Base-by-base conservation (phyloP, 208 protist species). In the Acanthamoeba divionensis region DNA sequence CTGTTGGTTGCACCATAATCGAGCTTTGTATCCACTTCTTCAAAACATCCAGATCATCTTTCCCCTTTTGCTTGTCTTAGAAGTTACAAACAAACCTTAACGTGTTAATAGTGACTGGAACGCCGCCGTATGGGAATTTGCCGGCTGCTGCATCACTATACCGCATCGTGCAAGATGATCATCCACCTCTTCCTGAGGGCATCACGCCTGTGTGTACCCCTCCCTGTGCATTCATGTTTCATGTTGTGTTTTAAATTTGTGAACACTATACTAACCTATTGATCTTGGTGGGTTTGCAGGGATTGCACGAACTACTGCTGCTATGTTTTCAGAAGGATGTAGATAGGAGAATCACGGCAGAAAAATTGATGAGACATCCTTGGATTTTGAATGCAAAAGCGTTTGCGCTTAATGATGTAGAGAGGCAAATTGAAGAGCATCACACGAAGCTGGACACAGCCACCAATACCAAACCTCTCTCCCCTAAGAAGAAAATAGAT, bases 51-150 rank as follows among this genome's bases (percentile, higher is more conserved):
- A 79, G 12, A 79, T 79, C 9, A 44, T 79, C n/a, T n/a, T n/a
- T n/a, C n/a, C n/a, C n/a, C n/a, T n/a, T n/a, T n/a, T n/a, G n/a
- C n/a, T n/a, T n/a, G n/a, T n/a, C n/a, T n/a, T n/a, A n/a, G n/a
- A n/a, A n/a, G n/a, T n/a, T n/a, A n/a, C n/a, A n/a, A n/a, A n/a
- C n/a, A n/a, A n/a, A n/a, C n/a, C 88, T 98, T 15, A 60, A 97
- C 2, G 95, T 90, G 6, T 24, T 52, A 52, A 24, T 41, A 88
- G 80, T 88, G 31, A 88, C 80, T 15, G 97, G 97, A 21, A 55
- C 77, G 41, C 97, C 97, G 50, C 97, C 97, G 4, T 98, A 98
- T 90, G 97, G 96, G 57, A 95, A 98, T 31, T 79, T 98, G n/a
- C 86, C 82, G 4, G 95, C 96, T 65, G 95, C 98, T 73, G 77